Percentiles rank a stretch among this genome's conserved stretches.
Conservation (phyloP, 2,329 filamentous ascomycete species). For the Arachnopeziza araneosa region DNA sequence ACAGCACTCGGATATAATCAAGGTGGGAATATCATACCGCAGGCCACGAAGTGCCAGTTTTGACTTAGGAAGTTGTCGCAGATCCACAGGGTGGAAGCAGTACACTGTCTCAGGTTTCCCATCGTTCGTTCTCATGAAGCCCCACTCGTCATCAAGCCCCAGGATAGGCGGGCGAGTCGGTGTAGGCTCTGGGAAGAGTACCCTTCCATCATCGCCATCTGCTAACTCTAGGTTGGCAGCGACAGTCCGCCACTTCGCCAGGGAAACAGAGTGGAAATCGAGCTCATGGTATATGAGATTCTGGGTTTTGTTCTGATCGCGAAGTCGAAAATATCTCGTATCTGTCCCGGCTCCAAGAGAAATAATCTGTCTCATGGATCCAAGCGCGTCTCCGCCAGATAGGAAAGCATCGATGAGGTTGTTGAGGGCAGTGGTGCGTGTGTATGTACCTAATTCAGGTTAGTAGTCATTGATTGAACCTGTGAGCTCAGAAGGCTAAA, state of each 20-base stretch:
- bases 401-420: conserved; percentile 70
- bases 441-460: conserved; percentile 69
- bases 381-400: conserved; percentile 15
- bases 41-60: conserved; percentile 37
- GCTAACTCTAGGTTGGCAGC: conserved; percentile 11
- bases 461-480: neutral
- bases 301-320: conserved; percentile 26
- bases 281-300: conserved; percentile 80
- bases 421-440: conserved; percentile 80
- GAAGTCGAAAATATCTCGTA: conserved; percentile 75
- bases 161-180: neutral
- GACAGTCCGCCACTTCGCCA: conserved; percentile 39
- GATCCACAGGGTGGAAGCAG: conserved; percentile 42
- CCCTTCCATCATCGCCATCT: conserved; percentile 3
- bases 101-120: conserved; percentile 31
- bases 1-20: conserved; percentile 92
- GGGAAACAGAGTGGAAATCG: conserved; percentile 75
- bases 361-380: conserved; percentile 60
- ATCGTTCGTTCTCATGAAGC: conserved; percentile 13
- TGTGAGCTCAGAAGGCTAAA: neutral
- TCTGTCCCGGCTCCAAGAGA: conserved; percentile 93
- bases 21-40: conserved; percentile 61
- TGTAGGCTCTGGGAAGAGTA: conserved; percentile 37
- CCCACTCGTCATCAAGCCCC: conserved; percentile 24
- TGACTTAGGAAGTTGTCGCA: conserved; percentile 24